Evolutionary conservation across 1,284 basidiomycete species (phyloP).

Genomic region (Heterobasidion occidentale): DNA sequence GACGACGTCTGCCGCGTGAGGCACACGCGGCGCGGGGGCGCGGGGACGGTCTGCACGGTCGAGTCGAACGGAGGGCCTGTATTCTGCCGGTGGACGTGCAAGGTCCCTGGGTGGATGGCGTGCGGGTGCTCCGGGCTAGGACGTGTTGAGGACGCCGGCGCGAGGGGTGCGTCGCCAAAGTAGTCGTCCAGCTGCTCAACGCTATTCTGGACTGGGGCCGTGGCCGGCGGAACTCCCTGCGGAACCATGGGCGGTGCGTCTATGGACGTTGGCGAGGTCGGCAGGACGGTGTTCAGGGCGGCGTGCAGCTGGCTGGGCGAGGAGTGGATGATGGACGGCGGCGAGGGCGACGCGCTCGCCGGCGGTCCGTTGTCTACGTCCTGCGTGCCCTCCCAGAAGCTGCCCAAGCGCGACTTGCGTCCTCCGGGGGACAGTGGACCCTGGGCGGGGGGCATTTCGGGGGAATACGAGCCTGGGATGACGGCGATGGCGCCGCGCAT

Average conservation of each 20-base stretch:
- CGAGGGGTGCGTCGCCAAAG: conserved; percentile 14
- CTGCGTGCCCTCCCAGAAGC: conserved; percentile 65
- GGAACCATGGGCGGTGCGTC: background rate
- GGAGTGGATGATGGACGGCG: background rate
- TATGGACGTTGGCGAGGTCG: conserved; percentile 2
- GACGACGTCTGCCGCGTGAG: conserved; percentile 55
- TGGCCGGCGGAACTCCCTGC: conserved; percentile 15
- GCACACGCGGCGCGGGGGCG: conserved; percentile 39
- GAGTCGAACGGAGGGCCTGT: conserved; percentile 1
- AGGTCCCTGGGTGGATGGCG: background rate
- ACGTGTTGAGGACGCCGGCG: background rate
- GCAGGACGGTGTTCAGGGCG: background rate
- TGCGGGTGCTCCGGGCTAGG: background rate
- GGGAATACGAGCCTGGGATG: conserved; percentile 54
- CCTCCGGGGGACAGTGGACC: conserved; percentile 33
- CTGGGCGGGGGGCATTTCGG: conserved; percentile 16
- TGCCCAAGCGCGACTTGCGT: conserved; percentile 49
- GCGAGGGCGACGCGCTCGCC: conserved; percentile 15
- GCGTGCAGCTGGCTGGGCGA: background rate
- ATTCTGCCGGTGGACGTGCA: conserved; percentile 1
- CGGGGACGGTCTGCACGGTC: conserved; percentile 28
- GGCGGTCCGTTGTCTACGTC: conserved; percentile 28
- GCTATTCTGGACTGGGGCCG: conserved; percentile 16
- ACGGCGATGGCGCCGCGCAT: conserved; percentile 66
- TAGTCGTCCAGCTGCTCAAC: conserved; percentile 21